Evolutionary conservation across 805 yeast species (phyloP).

Genomic region (Isabelozyma rhagii): DNA sequence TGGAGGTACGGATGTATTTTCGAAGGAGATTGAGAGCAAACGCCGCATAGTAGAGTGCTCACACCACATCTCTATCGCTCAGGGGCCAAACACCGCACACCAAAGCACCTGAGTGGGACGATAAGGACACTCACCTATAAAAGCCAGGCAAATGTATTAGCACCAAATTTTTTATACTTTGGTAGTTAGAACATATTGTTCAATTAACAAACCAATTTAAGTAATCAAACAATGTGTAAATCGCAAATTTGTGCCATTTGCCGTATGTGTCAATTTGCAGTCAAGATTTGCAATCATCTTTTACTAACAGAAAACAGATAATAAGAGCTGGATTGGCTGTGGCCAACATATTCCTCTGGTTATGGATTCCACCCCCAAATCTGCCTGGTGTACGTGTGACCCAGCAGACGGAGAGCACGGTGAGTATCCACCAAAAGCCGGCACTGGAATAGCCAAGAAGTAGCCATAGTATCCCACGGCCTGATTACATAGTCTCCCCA

Average conservation of each 20-base stretch:
- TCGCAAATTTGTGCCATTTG: constrained; percentile 38
- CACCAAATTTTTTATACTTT: not conserved
- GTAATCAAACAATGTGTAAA: constrained; percentile 26
- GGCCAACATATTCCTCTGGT: constrained; percentile 52
- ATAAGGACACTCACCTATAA: not conserved
- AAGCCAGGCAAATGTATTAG: not conserved
- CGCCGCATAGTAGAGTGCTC: not conserved
- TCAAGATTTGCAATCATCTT: not conserved
- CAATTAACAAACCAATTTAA: not conserved
- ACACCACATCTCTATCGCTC: too few species aligned
- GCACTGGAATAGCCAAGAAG: constrained; percentile 51
- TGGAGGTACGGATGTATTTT: not conserved
- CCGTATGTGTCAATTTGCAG: constrained; percentile 11
- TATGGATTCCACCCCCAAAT: constrained; percentile 49
- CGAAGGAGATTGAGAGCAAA: not conserved
- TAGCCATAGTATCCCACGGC: not conserved
- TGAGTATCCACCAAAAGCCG: constrained; percentile 59
- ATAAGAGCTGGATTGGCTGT: constrained; percentile 65
- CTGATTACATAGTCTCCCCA: not conserved
- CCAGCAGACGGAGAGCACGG: constrained; percentile 38
- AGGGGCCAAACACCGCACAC: too few species aligned
- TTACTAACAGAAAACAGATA: constrained; percentile 20
- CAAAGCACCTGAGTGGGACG: not conserved
- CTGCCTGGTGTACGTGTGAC: constrained; percentile 55
- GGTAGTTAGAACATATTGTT: not conserved